Base-by-base conservation (phyloP, 1,284 basidiomycete genomes). In the Pseudozyma pruni region DNA sequence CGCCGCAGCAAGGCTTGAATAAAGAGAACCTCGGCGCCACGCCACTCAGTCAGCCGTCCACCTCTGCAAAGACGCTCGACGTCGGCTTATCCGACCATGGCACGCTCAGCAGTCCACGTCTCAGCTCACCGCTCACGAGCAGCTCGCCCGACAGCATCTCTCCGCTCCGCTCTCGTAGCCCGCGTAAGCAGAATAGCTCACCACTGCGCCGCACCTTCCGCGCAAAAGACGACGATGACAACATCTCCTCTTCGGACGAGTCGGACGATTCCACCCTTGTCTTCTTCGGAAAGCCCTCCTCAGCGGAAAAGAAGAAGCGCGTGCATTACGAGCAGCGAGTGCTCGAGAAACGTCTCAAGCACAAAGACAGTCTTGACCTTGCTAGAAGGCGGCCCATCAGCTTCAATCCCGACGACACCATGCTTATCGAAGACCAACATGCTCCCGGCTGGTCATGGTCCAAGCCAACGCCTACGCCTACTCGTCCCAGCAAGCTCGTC, bases 301-400 rank as follows among this genome's bases (percentile, higher is more conserved):
- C 61, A 11, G 63, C 62, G 2, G 72, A 74, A 38, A 57, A 63
- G 45, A 66, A 72, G 49, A 66, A 60, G 51, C 58, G 72, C 19
- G 16, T 63, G n/a, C 58, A 68, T 29, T 74, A 74, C 34, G 72
- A 74, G 38, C 55, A 64, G 34, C 51, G 54, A 11, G 53, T 74
- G 3, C 49, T 71, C 14, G 56, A 71, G 22, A 67, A 64, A 32
- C 59, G 64, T 20, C 60, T 74, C 34, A 54, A 56, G 19, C 67
- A 66, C 47, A 71, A 66, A 32, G 72, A 74, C 38, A 74, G 72
- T 29, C 64, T 74, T 29, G 68, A 71, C 40, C 52, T 74, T 3
- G 55, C 72, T 3, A 44, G 69, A 10, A 34, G 51, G 25, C 45
- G 68, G 2, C 60, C 70, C n/a, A 68, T 72, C 57, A 61, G 47